Evolutionary conservation across 2,329 filamentous ascomycete species (phyloP).

Genomic region (Venturia oleaginea): DNA sequence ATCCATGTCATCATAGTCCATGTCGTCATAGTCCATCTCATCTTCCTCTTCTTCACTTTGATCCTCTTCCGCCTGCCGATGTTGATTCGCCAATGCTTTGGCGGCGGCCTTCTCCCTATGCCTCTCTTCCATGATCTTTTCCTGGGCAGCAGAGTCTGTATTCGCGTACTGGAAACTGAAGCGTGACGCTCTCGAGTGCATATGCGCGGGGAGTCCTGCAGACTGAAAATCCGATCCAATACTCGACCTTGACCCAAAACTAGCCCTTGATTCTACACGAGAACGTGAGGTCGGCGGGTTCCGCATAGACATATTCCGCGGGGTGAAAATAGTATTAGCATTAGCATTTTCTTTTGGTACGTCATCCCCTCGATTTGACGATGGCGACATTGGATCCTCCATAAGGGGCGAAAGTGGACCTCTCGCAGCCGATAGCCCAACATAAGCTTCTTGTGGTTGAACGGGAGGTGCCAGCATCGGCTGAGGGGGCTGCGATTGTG

Average conservation of each 20-base stretch:
- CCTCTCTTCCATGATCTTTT: conserved; percentile 62
- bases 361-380: not conserved
- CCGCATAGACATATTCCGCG: not conserved
- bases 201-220: conserved; percentile 23
- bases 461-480: not conserved
- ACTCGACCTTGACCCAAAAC: conserved; percentile 4
- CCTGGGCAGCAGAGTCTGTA: conserved; percentile 52
- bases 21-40: conserved; percentile 26
- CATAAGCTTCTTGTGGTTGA: conserved; percentile 4
- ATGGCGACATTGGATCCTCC: conserved; percentile 11
- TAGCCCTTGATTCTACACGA: not conserved
- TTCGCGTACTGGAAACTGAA: conserved; percentile 78
- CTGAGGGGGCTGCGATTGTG: not conserved
- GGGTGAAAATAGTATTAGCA: not conserved
- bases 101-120: conserved; percentile 59
- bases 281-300: conserved; percentile 7
- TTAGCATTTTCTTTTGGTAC: not conserved
- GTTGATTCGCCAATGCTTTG: conserved; percentile 37
- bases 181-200: conserved; percentile 60
- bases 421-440: not conserved
- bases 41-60: conserved; percentile 20
- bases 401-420: conserved; percentile 12
- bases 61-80: not conserved
- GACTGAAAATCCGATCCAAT: not conserved
- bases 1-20: conserved; percentile 21